A percentile compares a stretch with the other conserved stretches of the same genome.
phyloP scores from a whole-genome alignment of 805 yeast species.

The Monosporozyma unispora region DNA sequence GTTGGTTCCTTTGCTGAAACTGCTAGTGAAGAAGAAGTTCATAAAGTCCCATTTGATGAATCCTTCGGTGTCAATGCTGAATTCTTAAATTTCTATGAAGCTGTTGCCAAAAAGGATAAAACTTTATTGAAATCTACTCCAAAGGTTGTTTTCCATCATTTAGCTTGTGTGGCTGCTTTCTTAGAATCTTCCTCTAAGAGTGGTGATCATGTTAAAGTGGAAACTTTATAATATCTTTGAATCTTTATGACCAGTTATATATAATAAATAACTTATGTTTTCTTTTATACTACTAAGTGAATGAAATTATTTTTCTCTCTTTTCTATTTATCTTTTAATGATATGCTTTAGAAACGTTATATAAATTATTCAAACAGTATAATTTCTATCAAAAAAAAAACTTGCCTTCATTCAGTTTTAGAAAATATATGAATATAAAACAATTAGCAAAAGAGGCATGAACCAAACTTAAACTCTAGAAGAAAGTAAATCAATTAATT shows the following conservation, averaged over 20 bases:
- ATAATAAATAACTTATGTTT: no score
- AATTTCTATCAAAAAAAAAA: no score
- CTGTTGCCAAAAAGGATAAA: slow-evolving; percentile 58
- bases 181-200: slow-evolving; percentile 53
- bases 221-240: slow-evolving; percentile 17
- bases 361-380: not conserved
- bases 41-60: slow-evolving; percentile 33
- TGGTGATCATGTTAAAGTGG: slow-evolving; percentile 45
- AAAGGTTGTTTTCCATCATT: slow-evolving; percentile 79
- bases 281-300: no score
- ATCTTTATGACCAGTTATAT: no score
- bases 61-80: slow-evolving; percentile 52
- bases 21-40: slow-evolving; percentile 24
- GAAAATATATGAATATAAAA: no score
- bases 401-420: no score
- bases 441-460: no score
- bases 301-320: no score
- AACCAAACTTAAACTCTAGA: not conserved
- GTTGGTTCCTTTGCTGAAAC: slow-evolving; percentile 25
- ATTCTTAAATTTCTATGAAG: slow-evolving; percentile 47
- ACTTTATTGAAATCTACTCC: slow-evolving; percentile 51
- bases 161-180: slow-evolving; percentile 83
- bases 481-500: not conserved
- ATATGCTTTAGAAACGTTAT: no score
- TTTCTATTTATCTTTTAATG: no score